phyloP scores from a whole-genome alignment of 2,329 filamentous ascomycete species.

The Trichoderma breve region DNA sequence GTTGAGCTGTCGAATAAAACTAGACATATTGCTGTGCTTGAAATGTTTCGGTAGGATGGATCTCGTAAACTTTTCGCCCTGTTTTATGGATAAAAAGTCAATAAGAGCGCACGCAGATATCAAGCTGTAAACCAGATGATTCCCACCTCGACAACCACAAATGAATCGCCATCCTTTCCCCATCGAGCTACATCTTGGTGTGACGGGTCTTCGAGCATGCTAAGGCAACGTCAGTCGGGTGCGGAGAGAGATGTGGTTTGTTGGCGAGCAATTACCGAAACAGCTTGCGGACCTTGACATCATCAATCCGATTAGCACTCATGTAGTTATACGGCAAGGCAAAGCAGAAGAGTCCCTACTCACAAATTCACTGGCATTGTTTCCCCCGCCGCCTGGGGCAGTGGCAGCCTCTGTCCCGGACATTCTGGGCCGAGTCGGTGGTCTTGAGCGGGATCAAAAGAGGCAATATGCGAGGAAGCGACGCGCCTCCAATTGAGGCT shows the following conservation, averaged over 20 bases:
- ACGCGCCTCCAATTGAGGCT: conserved; percentile 21
- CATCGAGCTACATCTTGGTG: conserved; percentile 92
- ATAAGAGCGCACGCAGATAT: conserved; percentile 2
- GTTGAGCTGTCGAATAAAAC: conserved; percentile 92
- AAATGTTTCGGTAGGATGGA: conserved; percentile 96
- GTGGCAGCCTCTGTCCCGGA: conserved; percentile 35
- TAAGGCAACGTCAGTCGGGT: conserved; percentile 23
- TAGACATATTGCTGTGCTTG: conserved; percentile 98
- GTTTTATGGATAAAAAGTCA: conserved; percentile 21
- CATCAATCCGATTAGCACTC: conserved; percentile 1
- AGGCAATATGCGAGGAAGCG: not conserved
- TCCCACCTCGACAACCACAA: conserved; percentile 90
- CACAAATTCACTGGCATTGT: conserved; percentile 95
- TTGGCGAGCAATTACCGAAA: conserved; percentile 70
- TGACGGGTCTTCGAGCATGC: conserved; percentile 90
- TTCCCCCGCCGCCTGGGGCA: conserved; percentile 51
- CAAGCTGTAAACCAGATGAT: not conserved
- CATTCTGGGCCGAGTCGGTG: conserved; percentile 27
- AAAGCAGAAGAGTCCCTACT: conserved; percentile 41
- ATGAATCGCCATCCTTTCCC: conserved; percentile 92
- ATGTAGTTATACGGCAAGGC: not conserved
- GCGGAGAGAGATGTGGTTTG: not conserved
- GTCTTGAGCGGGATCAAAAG: not conserved
- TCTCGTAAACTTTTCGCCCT: conserved; percentile 99
- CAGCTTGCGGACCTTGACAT: conserved; percentile 82